A percentile compares a stretch with the other conserved stretches of the same genome.
These are phyloP conservation scores for Russula sp. DNA, from an alignment of 768 basidiomycete species.

Conservation along the genomic window DNA sequence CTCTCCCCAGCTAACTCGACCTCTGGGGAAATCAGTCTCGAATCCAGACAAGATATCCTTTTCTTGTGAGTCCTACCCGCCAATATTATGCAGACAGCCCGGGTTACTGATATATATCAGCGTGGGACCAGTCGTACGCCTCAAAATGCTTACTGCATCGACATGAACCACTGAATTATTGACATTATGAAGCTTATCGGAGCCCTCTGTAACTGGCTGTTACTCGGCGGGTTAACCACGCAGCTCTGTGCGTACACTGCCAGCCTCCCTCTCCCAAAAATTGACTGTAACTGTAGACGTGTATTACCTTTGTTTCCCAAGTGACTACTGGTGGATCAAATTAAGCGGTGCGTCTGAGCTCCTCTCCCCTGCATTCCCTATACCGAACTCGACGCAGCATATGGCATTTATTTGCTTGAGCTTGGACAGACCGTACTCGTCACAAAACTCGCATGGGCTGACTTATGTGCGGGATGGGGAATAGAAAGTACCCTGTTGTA, in stretches of 20 bases:
- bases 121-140: conserved; percentile 11
- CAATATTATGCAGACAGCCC: too few species aligned
- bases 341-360: not conserved
- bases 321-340: not conserved
- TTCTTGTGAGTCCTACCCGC: conserved; percentile 1
- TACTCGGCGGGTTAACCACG: conserved; percentile 14
- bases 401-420: conserved; percentile 16
- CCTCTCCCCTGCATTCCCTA: too few species aligned
- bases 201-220: conserved; percentile 1
- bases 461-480: conserved; percentile 14
- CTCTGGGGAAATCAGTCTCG: not conserved
- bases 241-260: conserved; percentile 11
- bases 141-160: not conserved
- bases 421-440: not conserved
- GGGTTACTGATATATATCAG: not conserved
- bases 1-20: not conserved
- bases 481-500: not conserved
- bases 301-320: conserved; percentile 6
- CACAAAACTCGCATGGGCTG: not conserved
- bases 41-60: not conserved
- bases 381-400: not conserved
- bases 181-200: conserved; percentile 6
- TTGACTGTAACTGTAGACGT: conserved; percentile 7
- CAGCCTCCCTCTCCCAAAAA: not conserved
- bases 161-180: not conserved